phyloP scores from a whole-genome alignment of 345 rosid genomes.

The Pistacia vera region DNA sequence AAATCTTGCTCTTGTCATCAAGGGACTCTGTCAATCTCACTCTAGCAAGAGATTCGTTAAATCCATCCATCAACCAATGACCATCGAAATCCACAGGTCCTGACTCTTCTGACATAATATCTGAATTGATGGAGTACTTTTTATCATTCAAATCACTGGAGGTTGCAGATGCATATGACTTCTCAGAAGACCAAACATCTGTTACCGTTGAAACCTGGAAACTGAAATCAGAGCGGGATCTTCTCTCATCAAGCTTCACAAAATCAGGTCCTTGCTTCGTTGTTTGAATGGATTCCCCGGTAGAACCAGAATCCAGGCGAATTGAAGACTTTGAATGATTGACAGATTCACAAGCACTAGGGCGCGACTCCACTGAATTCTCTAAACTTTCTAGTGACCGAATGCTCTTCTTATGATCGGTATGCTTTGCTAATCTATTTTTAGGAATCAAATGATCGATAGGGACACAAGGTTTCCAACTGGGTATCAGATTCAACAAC shows the following conservation, averaged over 20 bases:
- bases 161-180: constrained; percentile 26
- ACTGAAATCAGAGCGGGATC: constrained; percentile 13
- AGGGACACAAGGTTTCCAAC: constrained; percentile 56
- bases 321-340: constrained; percentile 26
- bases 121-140: constrained; percentile 31
- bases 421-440: constrained; percentile 29
- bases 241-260: constrained; percentile 27
- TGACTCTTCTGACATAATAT: constrained; percentile 23
- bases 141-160: constrained; percentile 40
- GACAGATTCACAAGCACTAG: constrained; percentile 27
- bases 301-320: constrained; percentile 15
- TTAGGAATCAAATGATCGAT: constrained; percentile 43
- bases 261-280: constrained; percentile 19
- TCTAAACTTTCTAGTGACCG: constrained; percentile 30
- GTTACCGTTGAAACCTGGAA: constrained; percentile 12
- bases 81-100: constrained; percentile 23
- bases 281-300: constrained; percentile 26
- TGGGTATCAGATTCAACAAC: constrained; percentile 55
- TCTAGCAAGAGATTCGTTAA: constrained; percentile 7
- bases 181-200: constrained; percentile 25
- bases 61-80: neutral
- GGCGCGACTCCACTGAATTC: constrained; percentile 20
- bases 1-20: constrained; percentile 16
- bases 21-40: constrained; percentile 7
- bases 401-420: constrained; percentile 28